Base-by-base conservation (phyloP, 768 basidiomycete species). In the Psilocybe cubensis region DNA sequence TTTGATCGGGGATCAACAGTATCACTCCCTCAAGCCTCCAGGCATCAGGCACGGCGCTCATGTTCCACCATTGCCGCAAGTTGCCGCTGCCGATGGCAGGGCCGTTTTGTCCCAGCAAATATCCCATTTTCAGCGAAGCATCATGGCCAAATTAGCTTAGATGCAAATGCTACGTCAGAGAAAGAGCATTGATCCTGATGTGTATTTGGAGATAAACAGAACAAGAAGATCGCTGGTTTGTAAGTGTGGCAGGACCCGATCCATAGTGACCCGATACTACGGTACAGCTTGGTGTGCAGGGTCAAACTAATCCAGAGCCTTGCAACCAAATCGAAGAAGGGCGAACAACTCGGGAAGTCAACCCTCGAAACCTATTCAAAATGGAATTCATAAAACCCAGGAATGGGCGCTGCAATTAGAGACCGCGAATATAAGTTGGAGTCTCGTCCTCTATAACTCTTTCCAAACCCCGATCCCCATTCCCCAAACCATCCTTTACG, bases 1-100 rank as follows among this genome's bases (percentile, higher is more conserved):
- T 64, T 75, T 85, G 84, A 85, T 85, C 82, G 77, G 82, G 82
- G 84, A 85, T 85, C 84, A 85, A 77, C 71, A 72, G 51, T 52
- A 40, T 31, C 40, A 49, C 51, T 56, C 52, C 54, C 35, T 51
- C 29, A 47, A 59, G 61, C 57, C 57, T 63, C 47, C 29, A 47
- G 59, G 61, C 57, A 56, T 63, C 71, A 78, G 73, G 74, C 71
- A 78, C 77, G 58, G 52, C 61, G 62, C 61, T 57, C 65, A 54
- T 57, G 59, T 63, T 63, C 64, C 62, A 65, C 59, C 66, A 68
- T 66, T 65, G 71, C 72, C 76, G 76, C 68, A 67, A 71, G 23
- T 68, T 72, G 66, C 74, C 75, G 73, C 54, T 57, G 61, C 61
- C 69, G 64, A 66, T 57, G 56, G 51, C 54, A 57, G 62, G 57